A percentile compares a stretch with the other conserved stretches of the same genome.
Conservation (phyloP, 768 basidiomycete species). For the Hydnomerulius pinastri region DNA sequence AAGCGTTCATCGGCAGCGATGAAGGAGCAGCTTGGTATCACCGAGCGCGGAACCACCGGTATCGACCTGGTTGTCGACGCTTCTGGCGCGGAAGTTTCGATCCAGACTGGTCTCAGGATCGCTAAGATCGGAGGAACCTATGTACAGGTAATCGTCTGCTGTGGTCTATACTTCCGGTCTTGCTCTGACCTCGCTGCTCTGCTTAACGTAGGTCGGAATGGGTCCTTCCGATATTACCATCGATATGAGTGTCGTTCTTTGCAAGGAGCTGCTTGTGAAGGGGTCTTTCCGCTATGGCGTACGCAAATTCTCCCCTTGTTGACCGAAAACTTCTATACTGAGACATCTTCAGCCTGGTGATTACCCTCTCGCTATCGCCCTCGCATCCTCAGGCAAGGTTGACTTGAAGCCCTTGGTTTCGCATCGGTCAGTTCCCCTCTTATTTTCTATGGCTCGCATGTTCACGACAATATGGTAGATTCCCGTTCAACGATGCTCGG, state of each 20-base stretch:
- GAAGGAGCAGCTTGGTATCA: constrained; percentile 62
- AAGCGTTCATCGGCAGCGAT: constrained; percentile 68
- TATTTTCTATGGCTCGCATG: neutral
- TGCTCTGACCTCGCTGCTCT: neutral
- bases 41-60: constrained; percentile 66
- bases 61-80: constrained; percentile 92
- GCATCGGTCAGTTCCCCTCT: constrained; percentile 58
- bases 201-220: constrained; percentile 71
- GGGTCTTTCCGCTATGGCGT: constrained; percentile 94
- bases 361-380: constrained; percentile 82
- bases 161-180: constrained; percentile 4
- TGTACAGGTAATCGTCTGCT: constrained; percentile 52
- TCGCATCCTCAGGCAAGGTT: constrained; percentile 80
- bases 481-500: constrained; percentile 73
- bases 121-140: constrained; percentile 76
- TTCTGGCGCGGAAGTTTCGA: constrained; percentile 89
- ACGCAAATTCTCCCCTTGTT: constrained; percentile 24
- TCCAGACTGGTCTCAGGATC: constrained; percentile 81
- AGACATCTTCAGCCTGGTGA: constrained; percentile 62
- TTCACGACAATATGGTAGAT: constrained; percentile 41
- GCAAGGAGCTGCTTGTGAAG: constrained; percentile 79
- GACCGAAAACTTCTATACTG: constrained; percentile 1
- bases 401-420: constrained; percentile 88
- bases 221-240: constrained; percentile 75
- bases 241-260: constrained; percentile 67